These are phyloP conservation scores for Phylloporus scabripes DNA, from an alignment of 768 basidiomycete genomes.

Conservation along the genomic window DNA sequence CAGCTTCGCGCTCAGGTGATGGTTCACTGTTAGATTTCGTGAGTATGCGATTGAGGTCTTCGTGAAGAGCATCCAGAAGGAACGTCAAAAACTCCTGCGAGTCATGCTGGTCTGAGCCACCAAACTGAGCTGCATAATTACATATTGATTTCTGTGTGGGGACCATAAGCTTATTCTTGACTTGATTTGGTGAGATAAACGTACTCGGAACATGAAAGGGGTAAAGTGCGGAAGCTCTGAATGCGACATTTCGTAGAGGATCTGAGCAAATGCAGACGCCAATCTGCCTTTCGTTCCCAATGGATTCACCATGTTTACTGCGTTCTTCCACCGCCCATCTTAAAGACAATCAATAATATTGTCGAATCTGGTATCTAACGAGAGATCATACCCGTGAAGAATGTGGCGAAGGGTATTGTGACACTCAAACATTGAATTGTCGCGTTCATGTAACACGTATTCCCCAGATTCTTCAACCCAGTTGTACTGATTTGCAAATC, in stretches of 20 bases:
- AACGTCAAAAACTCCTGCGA: conserved; percentile 96
- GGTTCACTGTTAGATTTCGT: conserved; percentile 58
- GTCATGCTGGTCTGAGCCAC: conserved; percentile 89
- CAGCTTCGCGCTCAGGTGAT: conserved; percentile 79
- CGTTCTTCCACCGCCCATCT: conserved; percentile 79
- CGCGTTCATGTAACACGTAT: conserved; percentile 99
- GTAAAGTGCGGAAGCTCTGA: conserved; percentile 78
- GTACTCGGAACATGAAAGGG: conserved; percentile 79
- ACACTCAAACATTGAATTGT: conserved; percentile 95
- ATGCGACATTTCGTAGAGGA: conserved; percentile 85
- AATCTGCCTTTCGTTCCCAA: conserved; percentile 84
- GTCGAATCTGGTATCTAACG: neutral
- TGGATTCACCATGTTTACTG: conserved; percentile 80
- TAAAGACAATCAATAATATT: conserved; percentile 3
- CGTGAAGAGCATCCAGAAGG: conserved; percentile 87
- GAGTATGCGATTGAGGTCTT: conserved; percentile 80
- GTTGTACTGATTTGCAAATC: conserved; percentile 74
- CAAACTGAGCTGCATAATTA: conserved; percentile 64
- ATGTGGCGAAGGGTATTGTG: conserved; percentile 87
- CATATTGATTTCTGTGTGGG: conserved; percentile 50
- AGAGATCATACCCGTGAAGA: conserved; percentile 70
- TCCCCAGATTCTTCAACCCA: conserved; percentile 91
- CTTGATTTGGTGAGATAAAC: conserved; percentile 18
- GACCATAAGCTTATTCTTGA: conserved; percentile 16
- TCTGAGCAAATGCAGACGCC: conserved; percentile 73